phyloP scores from a whole-genome alignment of 2,329 filamentous ascomycete genomes.

The Coleophoma cylindrospora region DNA sequence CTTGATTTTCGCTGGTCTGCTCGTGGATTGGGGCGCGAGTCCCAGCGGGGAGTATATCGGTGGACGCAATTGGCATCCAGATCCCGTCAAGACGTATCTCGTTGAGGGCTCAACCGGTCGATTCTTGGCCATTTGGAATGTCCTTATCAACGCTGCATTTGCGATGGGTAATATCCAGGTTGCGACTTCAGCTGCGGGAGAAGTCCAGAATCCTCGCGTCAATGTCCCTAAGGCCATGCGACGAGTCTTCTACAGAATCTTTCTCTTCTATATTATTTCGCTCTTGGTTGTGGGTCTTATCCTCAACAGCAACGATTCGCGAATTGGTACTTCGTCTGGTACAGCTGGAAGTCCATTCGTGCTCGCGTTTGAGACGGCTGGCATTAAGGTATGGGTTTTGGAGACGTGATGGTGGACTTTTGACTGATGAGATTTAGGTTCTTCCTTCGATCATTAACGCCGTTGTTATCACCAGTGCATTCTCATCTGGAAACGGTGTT shows the following conservation, averaged over 20 bases:
- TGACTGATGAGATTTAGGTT: constrained; percentile 25
- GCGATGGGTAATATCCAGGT: constrained; percentile 21
- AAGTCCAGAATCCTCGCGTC: constrained; percentile 53
- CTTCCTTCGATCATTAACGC: constrained; percentile 71
- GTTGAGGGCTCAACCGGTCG: constrained; percentile 37
- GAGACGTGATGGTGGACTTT: too few relatives aligned
- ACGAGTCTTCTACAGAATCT: constrained; percentile 54
- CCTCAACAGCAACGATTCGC: constrained; percentile 45
- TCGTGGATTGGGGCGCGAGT: constrained; percentile 46
- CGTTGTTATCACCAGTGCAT: constrained; percentile 65
- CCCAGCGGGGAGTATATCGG: constrained; percentile 41
- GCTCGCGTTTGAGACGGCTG: constrained; percentile 62
- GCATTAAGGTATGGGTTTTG: constrained; percentile 37
- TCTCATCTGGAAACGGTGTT: constrained; percentile 60
- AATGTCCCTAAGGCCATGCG: constrained; percentile 55
- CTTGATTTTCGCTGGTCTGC: constrained; percentile 56
- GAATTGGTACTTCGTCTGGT: constrained; percentile 37
- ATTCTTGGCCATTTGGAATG: constrained; percentile 54
- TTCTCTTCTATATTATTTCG: constrained; percentile 38
- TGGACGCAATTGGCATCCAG: constrained; percentile 38
- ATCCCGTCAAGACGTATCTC: background rate
- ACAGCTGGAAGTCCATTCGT: constrained; percentile 58
- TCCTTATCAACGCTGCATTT: constrained; percentile 41
- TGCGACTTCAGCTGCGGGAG: constrained; percentile 51
- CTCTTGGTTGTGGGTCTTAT: constrained; percentile 45